Base-by-base conservation (phyloP, 495 filamentous ascomycete genomes). In the Podospora sp. region DNA sequence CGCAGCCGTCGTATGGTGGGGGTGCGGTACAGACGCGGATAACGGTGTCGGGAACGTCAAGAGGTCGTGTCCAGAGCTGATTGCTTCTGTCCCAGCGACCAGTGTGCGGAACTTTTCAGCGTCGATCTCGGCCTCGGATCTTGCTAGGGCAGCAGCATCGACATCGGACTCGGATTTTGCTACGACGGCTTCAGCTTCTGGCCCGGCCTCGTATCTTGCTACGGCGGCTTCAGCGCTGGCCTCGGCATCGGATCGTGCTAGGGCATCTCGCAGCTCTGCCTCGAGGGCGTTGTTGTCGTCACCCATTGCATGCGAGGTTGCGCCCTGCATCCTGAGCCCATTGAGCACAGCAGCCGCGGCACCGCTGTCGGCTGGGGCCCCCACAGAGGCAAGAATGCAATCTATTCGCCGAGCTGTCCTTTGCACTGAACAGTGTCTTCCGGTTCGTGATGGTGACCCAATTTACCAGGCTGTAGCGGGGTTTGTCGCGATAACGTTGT, bases 201-300 rank as follows among this genome's bases (percentile, higher is more conserved):
- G n/a, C n/a, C n/a, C n/a, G n/a, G 63, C 16, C 20, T 65, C 63
- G 29, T 11, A 24, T 26, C 52, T 35, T 7, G 62, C 33, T 8
- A 21, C 9, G 16, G 33, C 29, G 5, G 16, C 18, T n/a, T n/a
- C n/a, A n/a, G n/a, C n/a, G n/a, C n/a, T n/a, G n/a, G n/a, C n/a
- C 20, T 35, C 20, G 27, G 55, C 27, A 16, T 20, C 35, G 5
- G 69, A 22, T 18, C 50, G 50, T n/a, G 25, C 55, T 25, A 72
- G 50, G 56, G 71, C 71, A 22, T 68, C 71, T 22, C 70, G 50
- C 20, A 72, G 68, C 16, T 66, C 66, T 27, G 65, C 71, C 59
- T 70, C 71, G 62, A 25, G 46, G 60, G 35, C 51, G 35, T 50
- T 58, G 35, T 50, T 60, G n/a, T 51, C 24, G 25, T 70, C 68